phyloP scores from a whole-genome alignment of 768 basidiomycete genomes.

The Lactifluus hygrophoroides region DNA sequence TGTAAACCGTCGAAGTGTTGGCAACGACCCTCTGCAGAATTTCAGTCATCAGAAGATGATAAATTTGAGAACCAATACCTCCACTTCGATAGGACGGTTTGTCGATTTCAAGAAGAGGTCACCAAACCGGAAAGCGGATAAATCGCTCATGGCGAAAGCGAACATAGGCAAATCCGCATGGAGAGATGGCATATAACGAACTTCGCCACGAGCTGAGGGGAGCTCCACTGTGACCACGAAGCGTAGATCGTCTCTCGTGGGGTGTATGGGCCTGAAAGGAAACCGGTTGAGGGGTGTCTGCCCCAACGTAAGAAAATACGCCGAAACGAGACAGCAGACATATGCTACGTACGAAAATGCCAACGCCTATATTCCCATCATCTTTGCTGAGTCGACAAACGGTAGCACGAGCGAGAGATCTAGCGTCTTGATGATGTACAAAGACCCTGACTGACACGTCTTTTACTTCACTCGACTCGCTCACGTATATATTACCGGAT shows the following conservation, averaged over 20 bases:
- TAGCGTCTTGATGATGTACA: conserved; percentile 24
- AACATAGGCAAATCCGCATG: conserved; percentile 7
- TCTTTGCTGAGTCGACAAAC: conserved; percentile 27
- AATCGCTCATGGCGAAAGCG: not conserved
- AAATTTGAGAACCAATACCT: conserved; percentile 20
- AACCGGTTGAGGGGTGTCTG: conserved; percentile 17
- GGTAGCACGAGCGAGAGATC: conserved; percentile 24
- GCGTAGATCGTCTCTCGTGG: conserved; percentile 19
- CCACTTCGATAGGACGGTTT: conserved; percentile 24
- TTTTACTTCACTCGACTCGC: conserved; percentile 6
- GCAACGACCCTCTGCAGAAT: conserved; percentile 28
- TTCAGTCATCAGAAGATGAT: not conserved
- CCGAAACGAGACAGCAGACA: not conserved
- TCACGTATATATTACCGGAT: conserved; percentile 17
- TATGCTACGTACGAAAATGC: conserved; percentile 30
- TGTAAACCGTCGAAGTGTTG: conserved; percentile 19
- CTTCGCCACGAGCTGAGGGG: not conserved
- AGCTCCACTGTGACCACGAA: conserved; percentile 22
- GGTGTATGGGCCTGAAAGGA: conserved; percentile 1
- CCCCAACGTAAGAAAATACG: not conserved
- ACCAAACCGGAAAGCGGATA: conserved; percentile 1
- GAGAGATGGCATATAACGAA: conserved; percentile 1
- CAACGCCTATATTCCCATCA: conserved; percentile 28
- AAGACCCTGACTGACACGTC: conserved; percentile 28
- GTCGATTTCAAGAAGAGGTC: conserved; percentile 3